Percentiles rank a stretch among this genome's conserved stretches.
Conservation (phyloP, 202 grass and related monocot genomes). For the Cymbopogon flexuosus region DNA sequence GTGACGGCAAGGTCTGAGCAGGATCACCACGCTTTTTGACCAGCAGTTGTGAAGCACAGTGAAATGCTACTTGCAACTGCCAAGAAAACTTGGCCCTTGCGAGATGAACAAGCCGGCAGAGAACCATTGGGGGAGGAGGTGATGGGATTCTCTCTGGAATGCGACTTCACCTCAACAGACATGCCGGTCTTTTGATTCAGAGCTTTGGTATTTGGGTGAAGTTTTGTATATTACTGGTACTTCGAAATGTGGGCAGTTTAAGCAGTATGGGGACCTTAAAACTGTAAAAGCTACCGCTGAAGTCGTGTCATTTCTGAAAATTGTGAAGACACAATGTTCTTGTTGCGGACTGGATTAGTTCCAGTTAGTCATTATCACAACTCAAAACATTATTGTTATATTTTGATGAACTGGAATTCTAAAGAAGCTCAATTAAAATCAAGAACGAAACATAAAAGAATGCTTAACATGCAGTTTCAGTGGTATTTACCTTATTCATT, state of each 20-base stretch:
- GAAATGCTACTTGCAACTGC: conserved; percentile 37
- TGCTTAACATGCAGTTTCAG: not conserved
- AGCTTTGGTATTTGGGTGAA: conserved; percentile 28
- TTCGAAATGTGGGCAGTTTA: not conserved
- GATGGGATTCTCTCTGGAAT: conserved; percentile 37
- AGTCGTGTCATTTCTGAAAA: not conserved
- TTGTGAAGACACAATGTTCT: not conserved
- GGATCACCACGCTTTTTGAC: conserved; percentile 52
- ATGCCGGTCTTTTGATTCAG: conserved; percentile 24
- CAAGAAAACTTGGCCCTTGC: conserved; percentile 45
- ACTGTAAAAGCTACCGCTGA: not conserved
- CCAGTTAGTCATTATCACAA: not conserved
- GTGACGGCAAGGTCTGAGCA: conserved; percentile 35
- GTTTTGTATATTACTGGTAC: conserved; percentile 9
- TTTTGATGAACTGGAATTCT: not conserved
- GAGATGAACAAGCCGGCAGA: conserved; percentile 39
- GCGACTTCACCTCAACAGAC: conserved; percentile 18
- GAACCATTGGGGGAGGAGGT: conserved; percentile 16
- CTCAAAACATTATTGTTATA: not conserved
- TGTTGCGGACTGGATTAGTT: not conserved
- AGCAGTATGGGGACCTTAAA: not conserved
- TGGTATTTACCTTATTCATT: not conserved
- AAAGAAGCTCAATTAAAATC: not conserved
- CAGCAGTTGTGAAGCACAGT: conserved; percentile 36
- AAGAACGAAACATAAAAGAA: not conserved